A percentile compares a stretch with the other conserved stretches of the same genome.
These are phyloP conservation scores for Lasiodiplodia gonubiensis DNA, from an alignment of 2,329 filamentous ascomycete genomes.

Conservation along the genomic window DNA sequence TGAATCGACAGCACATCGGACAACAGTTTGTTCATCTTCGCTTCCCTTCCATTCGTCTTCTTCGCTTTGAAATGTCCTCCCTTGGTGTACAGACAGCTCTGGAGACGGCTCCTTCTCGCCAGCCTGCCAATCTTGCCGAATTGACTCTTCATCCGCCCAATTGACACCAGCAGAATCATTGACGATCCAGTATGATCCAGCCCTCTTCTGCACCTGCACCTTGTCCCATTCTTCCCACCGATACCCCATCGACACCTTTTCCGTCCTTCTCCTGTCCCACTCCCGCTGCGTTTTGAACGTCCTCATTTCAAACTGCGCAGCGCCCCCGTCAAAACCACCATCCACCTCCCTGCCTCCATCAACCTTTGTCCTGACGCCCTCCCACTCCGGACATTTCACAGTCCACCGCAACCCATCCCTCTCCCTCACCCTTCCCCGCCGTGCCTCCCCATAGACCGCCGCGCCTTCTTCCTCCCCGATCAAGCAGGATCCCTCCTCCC, in stretches of 20 bases:
- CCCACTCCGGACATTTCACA: not conserved
- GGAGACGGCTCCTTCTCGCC: too few species aligned
- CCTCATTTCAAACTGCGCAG: too few species aligned
- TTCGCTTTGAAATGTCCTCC: too few species aligned
- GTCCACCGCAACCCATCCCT: not conserved
- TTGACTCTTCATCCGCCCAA: not conserved
- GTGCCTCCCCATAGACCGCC: not conserved
- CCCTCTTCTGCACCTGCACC: not conserved
- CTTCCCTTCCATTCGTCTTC: too few species aligned
- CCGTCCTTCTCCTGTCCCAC: too few species aligned
- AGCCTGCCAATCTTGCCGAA: too few species aligned
- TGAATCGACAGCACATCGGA: not conserved
- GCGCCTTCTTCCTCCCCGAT: not conserved
- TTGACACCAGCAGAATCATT: not conserved
- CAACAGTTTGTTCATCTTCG: not conserved
- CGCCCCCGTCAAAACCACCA: not conserved
- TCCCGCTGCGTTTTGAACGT: too few species aligned
- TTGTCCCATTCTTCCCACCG: not conserved
- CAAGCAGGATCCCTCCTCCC: not conserved
- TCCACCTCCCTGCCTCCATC: not conserved
- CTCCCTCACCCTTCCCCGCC: not conserved
- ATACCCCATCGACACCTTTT: too few species aligned
- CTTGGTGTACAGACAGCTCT: too few species aligned
- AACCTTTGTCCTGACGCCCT: not conserved
- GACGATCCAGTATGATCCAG: not conserved